Evolutionary conservation across 176 grass and related monocot species (phyloP).

Genomic region (Aegilops tauschii): DNA sequence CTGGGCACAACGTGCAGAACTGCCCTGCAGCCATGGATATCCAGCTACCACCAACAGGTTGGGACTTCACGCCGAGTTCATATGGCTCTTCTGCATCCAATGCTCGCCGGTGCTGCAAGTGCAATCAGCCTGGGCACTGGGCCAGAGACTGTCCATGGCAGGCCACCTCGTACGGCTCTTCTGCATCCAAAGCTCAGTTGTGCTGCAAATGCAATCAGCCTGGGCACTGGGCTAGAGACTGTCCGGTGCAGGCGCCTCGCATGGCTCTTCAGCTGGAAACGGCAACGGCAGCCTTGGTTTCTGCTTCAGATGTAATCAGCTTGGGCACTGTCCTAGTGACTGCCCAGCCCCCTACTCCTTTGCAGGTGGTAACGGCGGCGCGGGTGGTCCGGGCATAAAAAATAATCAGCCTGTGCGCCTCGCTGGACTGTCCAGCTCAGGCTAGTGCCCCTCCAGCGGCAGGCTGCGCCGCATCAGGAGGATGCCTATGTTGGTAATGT

Average conservation of each 20-base stretch:
- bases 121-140: slow-evolving; percentile 53
- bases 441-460: background rate
- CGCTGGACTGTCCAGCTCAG: background rate
- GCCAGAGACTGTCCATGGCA: slow-evolving; percentile 40
- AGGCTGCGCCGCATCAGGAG: background rate
- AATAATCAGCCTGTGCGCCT: background rate
- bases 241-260: background rate
- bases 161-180: background rate
- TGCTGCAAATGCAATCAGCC: slow-evolving; percentile 61
- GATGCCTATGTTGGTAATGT: slow-evolving; percentile 27
- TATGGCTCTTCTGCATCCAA: background rate
- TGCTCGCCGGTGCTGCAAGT: slow-evolving; percentile 39
- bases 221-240: slow-evolving; percentile 53
- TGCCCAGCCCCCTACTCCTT: background rate
- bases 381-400: background rate
- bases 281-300: background rate
- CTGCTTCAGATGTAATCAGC: background rate
- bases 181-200: background rate
- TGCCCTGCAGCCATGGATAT: slow-evolving; percentile 30
- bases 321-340: background rate
- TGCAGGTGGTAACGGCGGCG: background rate
- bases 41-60: slow-evolving; percentile 30
- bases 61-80: slow-evolving; percentile 14
- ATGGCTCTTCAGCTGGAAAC: background rate
- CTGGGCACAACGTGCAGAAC: slow-evolving; percentile 48